Evolutionary conservation across 768 basidiomycete genomes (phyloP), one percentile per base, ranked within the genome.

Genomic region (Hygrocybe punicea): DNA sequence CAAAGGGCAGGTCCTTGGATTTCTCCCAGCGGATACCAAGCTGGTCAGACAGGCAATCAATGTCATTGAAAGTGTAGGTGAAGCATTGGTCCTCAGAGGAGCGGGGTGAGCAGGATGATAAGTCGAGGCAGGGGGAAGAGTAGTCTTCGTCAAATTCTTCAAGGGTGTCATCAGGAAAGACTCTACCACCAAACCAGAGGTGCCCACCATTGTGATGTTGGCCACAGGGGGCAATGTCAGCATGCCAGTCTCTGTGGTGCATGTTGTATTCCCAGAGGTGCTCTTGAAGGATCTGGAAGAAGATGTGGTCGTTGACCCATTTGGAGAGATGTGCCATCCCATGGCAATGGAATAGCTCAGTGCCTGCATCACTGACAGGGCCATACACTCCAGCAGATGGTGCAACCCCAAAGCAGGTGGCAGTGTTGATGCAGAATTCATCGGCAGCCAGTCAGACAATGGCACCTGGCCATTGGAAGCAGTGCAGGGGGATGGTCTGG

Each of bases 91-190:
- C 71, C 10, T 62, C 40, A 0, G 8, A 2, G 1, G 61, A 66
- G 0, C 67, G 58, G 0, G 64, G 60, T 0, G 68, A 72, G 1
- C 16, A 9, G 3, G 1, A 0, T 1, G 71, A 72, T 1, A 67
- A 60, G 49, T 72, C 67, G 0, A 5, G 24, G 17, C 69, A 51
- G 9, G 58, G 62, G 53, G 47, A 59, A 3, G 11, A 2, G 11
- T 49, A 55, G 29, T 77, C 71, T 35, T 78, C 71, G 39, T 71
- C 70, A 46, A 69, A 74, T 53, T 77, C 71, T 45, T 71, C 63
- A 0, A 37, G 3, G 0, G 10, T 24, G 0, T 61, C 66, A 49
- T 67, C 57, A 0, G 62, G 58, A 17, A 66, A 34, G 2, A 23
- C 29, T 0, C 49, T 42, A 0, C 73, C 73, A 35, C 52, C 29